Evolutionary conservation across 2,329 filamentous ascomycete species (phyloP).

Genomic region (Penicillium sp.): DNA sequence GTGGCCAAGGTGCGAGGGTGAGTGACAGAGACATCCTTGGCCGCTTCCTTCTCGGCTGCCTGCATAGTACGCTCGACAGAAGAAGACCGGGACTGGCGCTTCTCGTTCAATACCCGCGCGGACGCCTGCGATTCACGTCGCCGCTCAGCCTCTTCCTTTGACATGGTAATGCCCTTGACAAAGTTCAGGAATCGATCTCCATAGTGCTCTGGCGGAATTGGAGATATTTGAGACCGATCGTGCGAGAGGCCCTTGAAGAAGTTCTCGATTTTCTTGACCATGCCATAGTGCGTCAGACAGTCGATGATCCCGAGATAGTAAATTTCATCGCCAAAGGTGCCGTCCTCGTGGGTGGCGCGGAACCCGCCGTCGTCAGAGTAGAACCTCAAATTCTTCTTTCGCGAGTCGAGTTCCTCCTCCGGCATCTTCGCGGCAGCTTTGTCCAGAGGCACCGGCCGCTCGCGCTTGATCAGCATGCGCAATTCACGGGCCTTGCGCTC

Average conservation of each 20-base stretch:
- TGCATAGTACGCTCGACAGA: constrained; percentile 59
- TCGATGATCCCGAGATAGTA: constrained; percentile 99
- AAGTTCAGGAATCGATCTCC: constrained; percentile 94
- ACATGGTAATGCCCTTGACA: constrained; percentile 87
- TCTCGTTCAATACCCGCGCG: constrained; percentile 33
- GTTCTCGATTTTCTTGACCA: constrained; percentile 92
- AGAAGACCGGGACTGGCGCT: constrained; percentile 29
- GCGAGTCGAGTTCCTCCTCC: constrained; percentile 76
- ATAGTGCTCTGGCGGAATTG: constrained; percentile 85
- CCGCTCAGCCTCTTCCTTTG: constrained; percentile 75
- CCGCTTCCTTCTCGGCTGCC: constrained; percentile 62
- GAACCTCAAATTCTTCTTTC: constrained; percentile 74
- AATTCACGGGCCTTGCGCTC: constrained; percentile 88
- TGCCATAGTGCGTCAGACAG: constrained; percentile 93
- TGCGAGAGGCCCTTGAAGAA: constrained; percentile 93
- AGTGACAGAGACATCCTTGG: constrained; percentile 62
- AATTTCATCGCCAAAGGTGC: constrained; percentile 81
- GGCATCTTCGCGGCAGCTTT: constrained; percentile 84
- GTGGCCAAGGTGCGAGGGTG: constrained; percentile 64
- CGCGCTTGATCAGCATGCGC: constrained; percentile 86
- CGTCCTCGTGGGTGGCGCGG: constrained; percentile 87
- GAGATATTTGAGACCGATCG: constrained; percentile 85
- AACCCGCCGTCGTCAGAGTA: constrained; percentile 94
- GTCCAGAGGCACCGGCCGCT: constrained; percentile 91
- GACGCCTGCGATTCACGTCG: constrained; percentile 32